phyloP scores from a whole-genome alignment of 306 rosid genomes.

The apple (Malus domestica) region ASM211411v1 NC_041799.1:10810001-10810500 shows the following conservation, averaged over 20 bases:
- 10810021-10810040: not conserved
- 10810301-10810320: too few species aligned
- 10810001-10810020: not conserved
- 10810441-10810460: not conserved
- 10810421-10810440: not conserved
- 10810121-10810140: too few species aligned
- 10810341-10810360: not conserved
- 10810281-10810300: too few species aligned
- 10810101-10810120: too few species aligned
- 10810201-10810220: too few species aligned
- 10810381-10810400: not conserved
- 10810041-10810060: not conserved
- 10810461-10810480: not conserved
- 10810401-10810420: not conserved
- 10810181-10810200: too few species aligned
- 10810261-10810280: too few species aligned
- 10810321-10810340: too few species aligned
- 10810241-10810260: too few species aligned
- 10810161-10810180: too few species aligned
- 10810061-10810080: not conserved
- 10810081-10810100: not conserved
- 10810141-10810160: too few species aligned
- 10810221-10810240: too few species aligned
- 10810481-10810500: not conserved
- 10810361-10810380: not conserved